These are phyloP conservation scores for Gliomastix tumulicola DNA, from an alignment of 2,329 filamentous ascomycete genomes.

Conservation along the genomic window DNA sequence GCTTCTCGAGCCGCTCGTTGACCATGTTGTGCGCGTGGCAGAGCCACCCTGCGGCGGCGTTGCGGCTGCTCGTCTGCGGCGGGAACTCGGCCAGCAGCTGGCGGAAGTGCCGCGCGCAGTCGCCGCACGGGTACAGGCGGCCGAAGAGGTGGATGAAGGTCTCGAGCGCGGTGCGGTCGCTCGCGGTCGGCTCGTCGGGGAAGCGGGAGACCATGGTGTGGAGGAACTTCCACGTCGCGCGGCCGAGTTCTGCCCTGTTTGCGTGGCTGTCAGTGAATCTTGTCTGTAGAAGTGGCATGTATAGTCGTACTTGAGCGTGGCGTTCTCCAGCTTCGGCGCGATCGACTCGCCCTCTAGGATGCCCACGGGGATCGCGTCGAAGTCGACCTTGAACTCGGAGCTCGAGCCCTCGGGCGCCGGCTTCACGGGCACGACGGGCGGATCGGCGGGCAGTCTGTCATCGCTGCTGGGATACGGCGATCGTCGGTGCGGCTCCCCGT, in stretches of 20 bases:
- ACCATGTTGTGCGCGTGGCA: conserved; percentile 64
- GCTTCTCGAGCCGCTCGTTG: conserved; percentile 56
- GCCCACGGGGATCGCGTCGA: conserved; percentile 33
- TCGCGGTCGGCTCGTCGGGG: conserved; percentile 55
- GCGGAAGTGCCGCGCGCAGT: conserved; percentile 63
- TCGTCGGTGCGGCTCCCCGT: conserved; percentile 12
- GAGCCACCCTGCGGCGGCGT: conserved; percentile 59
- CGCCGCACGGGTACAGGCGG: conserved; percentile 63
- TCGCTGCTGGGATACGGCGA: conserved; percentile 7
- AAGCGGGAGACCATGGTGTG: conserved; percentile 67
- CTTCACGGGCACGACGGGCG: conserved; percentile 10
- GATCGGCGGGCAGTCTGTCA: not conserved
- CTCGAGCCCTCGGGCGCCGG: conserved; percentile 12
- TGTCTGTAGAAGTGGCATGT: not conserved
- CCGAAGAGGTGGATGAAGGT: conserved; percentile 61
- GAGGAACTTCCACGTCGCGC: conserved; percentile 62
- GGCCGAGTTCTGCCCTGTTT: conserved; percentile 56
- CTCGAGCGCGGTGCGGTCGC: conserved; percentile 56
- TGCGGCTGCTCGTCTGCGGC: conserved; percentile 57
- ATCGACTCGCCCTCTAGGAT: conserved; percentile 64
- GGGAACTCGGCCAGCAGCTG: conserved; percentile 54
- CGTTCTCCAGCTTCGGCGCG: conserved; percentile 76
- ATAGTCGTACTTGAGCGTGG: conserved; percentile 59
- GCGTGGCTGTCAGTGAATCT: not conserved
- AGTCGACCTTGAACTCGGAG: conserved; percentile 24